phyloP scores from a whole-genome alignment of 2,329 filamentous ascomycete genomes.

The Truncatella angustata region DNA sequence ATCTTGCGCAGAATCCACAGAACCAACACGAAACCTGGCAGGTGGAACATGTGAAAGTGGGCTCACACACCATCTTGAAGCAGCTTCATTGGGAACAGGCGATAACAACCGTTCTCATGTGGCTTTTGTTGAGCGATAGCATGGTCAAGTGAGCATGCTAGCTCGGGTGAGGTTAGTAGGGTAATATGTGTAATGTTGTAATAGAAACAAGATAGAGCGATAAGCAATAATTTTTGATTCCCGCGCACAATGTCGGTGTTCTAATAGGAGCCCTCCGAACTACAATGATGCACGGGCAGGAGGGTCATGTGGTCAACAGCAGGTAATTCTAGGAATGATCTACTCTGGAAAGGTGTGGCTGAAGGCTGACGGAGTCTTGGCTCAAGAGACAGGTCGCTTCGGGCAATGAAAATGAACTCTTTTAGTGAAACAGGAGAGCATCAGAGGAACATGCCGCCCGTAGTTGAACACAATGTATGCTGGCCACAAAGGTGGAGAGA shows the following conservation, averaged over 20 bases:
- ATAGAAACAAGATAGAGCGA: not conserved
- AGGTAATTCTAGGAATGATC: not conserved
- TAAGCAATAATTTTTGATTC: too few relatives aligned
- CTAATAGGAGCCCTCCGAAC: too few relatives aligned
- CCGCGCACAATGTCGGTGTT: too few relatives aligned
- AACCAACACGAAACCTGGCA: slow-evolving; percentile 1
- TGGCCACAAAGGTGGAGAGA: not conserved
- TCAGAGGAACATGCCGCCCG: too few relatives aligned
- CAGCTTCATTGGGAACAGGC: slow-evolving; percentile 1
- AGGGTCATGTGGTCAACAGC: not conserved
- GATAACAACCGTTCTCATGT: slow-evolving; percentile 19
- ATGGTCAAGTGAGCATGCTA: slow-evolving; percentile 8
- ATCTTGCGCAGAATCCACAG: not conserved
- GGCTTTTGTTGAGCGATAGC: slow-evolving; percentile 16
- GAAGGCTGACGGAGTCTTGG: not conserved
- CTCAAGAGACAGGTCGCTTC: not conserved
- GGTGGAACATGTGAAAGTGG: slow-evolving; percentile 28
- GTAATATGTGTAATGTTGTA: not conserved
- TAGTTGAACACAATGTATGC: not conserved
- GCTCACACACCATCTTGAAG: slow-evolving; percentile 18
- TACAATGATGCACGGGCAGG: not conserved
- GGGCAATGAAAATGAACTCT: not conserved
- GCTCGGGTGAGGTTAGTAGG: not conserved
- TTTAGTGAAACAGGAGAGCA: too few relatives aligned
- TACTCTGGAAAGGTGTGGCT: not conserved